Evolutionary conservation across 768 basidiomycete species (phyloP).

Genomic region (Phlebiopsis flavidoalba): DNA sequence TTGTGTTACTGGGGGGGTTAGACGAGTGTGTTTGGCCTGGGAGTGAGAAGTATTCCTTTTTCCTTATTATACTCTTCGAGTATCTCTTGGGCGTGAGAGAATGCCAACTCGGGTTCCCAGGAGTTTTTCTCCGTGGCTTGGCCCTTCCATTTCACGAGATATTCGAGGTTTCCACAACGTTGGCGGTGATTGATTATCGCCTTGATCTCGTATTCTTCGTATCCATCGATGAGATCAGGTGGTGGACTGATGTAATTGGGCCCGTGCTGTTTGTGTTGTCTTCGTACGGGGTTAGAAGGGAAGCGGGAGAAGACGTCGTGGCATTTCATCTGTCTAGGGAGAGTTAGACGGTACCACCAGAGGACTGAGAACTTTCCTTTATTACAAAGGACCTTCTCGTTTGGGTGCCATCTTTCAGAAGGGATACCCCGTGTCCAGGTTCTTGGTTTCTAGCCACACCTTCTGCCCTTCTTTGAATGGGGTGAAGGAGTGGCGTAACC

Average conservation of each 20-base stretch:
- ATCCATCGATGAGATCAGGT: slow-evolving; percentile 9
- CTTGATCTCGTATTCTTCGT: slow-evolving; percentile 13
- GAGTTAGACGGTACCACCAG: slow-evolving; percentile 18
- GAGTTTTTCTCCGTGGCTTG: slow-evolving; percentile 11
- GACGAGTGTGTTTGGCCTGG: no score
- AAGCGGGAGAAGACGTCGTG: slow-evolving; percentile 23
- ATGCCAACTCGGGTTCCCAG: slow-evolving; percentile 8
- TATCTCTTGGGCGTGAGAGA: no score
- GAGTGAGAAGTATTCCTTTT: no score
- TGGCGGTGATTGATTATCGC: slow-evolving; percentile 17
- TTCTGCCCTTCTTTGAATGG: slow-evolving; percentile 16
- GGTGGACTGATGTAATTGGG: slow-evolving; percentile 3
- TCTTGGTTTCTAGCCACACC: slow-evolving; percentile 23
- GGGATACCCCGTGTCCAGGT: slow-evolving; percentile 22
- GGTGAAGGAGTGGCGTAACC: slow-evolving; percentile 2
- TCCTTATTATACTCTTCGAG: no score
- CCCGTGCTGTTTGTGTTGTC: slow-evolving; percentile 1
- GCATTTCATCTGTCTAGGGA: slow-evolving; percentile 23
- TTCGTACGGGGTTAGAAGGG: slow-evolving; percentile 7
- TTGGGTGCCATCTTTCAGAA: slow-evolving; percentile 21
- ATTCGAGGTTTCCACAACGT: slow-evolving; percentile 9
- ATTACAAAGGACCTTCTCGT: slow-evolving; percentile 22
- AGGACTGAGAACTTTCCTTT: slow-evolving; percentile 16
- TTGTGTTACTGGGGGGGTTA: no score
- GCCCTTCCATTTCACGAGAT: slow-evolving; percentile 25